Percentiles rank a stretch among this genome's conserved stretches.
Evolutionary conservation across 192 early-diverging fungal species (phyloP).

Genomic region (Radiomyces spectabilis): DNA sequence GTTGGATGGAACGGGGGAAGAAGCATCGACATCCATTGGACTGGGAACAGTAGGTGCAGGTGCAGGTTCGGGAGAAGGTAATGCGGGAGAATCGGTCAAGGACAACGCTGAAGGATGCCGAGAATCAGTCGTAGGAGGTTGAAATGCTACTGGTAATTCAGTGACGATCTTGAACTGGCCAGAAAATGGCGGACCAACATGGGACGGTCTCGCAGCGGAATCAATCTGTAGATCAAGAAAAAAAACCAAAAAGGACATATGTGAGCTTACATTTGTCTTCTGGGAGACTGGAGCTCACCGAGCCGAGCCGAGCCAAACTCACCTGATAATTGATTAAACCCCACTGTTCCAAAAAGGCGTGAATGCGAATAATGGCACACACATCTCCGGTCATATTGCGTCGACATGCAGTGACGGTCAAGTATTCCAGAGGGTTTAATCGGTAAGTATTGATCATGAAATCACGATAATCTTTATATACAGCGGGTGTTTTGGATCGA

Average conservation of each 20-base stretch:
- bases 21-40: no score
- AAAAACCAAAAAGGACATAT: background rate
- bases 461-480: conserved; percentile 93
- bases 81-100: no score
- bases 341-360: conserved; percentile 99
- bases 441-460: conserved; percentile 99
- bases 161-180: conserved; percentile 49
- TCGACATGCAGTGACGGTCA: conserved; percentile 96
- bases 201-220: conserved; percentile 80
- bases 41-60: no score
- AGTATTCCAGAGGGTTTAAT: conserved; percentile 89
- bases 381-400: conserved; percentile 98
- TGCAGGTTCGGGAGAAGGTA: no score
- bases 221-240: conserved; percentile 57
- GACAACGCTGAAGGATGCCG: no score
- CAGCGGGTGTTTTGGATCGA: conserved; percentile 85
- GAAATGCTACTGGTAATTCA: background rate
- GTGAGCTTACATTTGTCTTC: no score
- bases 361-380: conserved; percentile 95
- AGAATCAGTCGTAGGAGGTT: background rate
- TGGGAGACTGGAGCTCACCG: no score
- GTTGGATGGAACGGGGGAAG: no score
- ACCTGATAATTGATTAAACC: conserved; percentile 99
- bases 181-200: conserved; percentile 81
- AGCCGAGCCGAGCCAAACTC: no score